Evolutionary conservation across 2,329 filamentous ascomycete genomes (phyloP), one percentile per base, ranked within the genome.

Genomic region (Geosmithia flava): DNA sequence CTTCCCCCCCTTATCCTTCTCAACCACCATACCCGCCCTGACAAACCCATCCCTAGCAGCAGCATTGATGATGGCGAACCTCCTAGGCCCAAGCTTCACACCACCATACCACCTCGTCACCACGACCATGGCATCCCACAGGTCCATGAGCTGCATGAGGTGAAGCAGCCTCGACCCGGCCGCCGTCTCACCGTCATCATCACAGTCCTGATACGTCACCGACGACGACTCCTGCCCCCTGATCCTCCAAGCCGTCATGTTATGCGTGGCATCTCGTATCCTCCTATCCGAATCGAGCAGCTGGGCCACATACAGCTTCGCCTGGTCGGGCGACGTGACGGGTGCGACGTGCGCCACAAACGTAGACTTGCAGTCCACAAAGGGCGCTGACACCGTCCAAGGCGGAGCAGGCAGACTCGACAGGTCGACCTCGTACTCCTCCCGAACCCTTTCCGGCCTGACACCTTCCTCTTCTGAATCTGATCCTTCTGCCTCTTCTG

Each of bases 61-160:
- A 48, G 78, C 76, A 61, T 96, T 96, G 61, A 98, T 97, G 48
- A 95, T 71, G 13, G 88, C 80, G 62, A 98, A 98, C 53, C 93
- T 73, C 62, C 90, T 84, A 46, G 91, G 90, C 0, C 93, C 93
- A 44, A 98, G 67, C 56, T 89, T 84, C 50, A 95, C 78, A 1
- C 93, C 93, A 3, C 93, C 93, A 64, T 95, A 98, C 93, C 93
- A 98, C 53, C 93, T 71, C 40, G 87, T 89, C 27, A 98, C 91
- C 3, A 98, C 84, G 0, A 98, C 88, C 70, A 97, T 83, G 16
- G 85, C 83, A 63, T 94, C 80, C 89, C 90, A 96, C 11, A 94
- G 74, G 59, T 90, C 87, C 87, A 96, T 96, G 52, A 95, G 68
- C 69, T 96, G 89, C 81, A 98, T 84, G 29, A 98, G 70, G 67